Evolutionary conservation across 192 early-diverging fungal genomes (phyloP), one percentile per base, ranked within the genome.

Genomic region (Backusella sp.): DNA sequence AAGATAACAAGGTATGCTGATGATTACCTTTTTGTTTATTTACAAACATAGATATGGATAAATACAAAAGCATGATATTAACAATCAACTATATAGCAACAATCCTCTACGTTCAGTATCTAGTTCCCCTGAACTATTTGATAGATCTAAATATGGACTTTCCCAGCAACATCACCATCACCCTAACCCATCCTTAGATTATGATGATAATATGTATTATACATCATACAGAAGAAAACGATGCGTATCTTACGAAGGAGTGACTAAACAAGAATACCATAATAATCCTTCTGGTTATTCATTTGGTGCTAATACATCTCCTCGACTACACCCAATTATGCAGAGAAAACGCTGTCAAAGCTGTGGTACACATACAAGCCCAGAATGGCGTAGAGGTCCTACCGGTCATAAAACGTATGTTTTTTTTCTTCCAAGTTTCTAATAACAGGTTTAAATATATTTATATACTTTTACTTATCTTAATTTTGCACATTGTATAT

Each of bases 301-400:
- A 26, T 26, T 62, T 62, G 56, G 56, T 62, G 11, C 7, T 28
- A 62, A 62, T 2, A 62, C 56, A 62, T 62, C 56, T 59, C 53
- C 53, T 62, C 21, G 12, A 14, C 7, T 62, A 28, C 56, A 62
- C 2, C 56, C 56, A 62, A 28, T 62, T 11, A 62, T 8, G 42
- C 69, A 69, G 26, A 56, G 39, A 35, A 77, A 77, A 7, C n/a
- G 28, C 26, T 81, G 80, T 71, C 76, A 81, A 66, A 81, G 72
- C 39, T 81, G 80, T 81, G 65, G 67, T 14, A 81, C 80, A 11
- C 56, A 68, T 32, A 73, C 75, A 30, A 77, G 76, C 9, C 80
- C 80, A 35, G 80, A 81, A 74, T 81, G 80, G 80, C 34, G 80
- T 52, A 76, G 76, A 66, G 80, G 80, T 2, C 80, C 80, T n/a